phyloP scores from a whole-genome alignment of 768 basidiomycete species.

The Auricularia cornea region DNA sequence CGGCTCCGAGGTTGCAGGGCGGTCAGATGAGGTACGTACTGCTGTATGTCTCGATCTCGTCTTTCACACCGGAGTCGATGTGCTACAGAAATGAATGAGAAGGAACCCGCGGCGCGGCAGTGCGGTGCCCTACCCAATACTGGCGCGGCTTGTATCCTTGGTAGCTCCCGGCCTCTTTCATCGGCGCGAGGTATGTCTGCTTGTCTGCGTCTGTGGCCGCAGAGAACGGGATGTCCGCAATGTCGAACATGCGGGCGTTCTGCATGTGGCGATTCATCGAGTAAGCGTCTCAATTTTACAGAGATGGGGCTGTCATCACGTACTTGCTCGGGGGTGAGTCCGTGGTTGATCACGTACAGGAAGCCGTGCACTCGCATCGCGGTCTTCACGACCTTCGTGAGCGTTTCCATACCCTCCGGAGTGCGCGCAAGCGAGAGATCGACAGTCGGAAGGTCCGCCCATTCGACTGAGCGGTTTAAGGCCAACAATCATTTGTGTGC shows the following conservation, averaged over 20 bases:
- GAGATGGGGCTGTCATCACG: too few species aligned
- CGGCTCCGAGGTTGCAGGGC: background rate
- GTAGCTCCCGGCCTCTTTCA: conserved; percentile 27
- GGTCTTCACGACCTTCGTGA: background rate
- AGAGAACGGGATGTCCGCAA: conserved; percentile 26
- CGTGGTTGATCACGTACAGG: conserved; percentile 45
- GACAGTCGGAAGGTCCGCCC: conserved; percentile 30
- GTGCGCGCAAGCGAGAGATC: conserved; percentile 20
- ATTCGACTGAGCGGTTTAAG: conserved; percentile 19
- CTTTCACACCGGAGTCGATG: conserved; percentile 28
- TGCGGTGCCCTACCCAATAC: background rate
- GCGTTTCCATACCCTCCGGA: background rate
- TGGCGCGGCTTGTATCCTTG: conserved; percentile 26
- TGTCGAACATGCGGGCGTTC: conserved; percentile 25
- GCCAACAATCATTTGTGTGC: background rate
- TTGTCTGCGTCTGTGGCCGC: conserved; percentile 25
- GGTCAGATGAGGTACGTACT: background rate
- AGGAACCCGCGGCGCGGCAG: too few species aligned
- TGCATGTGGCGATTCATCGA: too few species aligned
- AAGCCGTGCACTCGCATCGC: conserved; percentile 23
- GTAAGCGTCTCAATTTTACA: too few species aligned
- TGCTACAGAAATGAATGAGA: conserved; percentile 19
- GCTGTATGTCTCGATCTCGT: conserved; percentile 28
- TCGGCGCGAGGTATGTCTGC: conserved; percentile 22
- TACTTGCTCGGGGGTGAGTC: conserved; percentile 35